Conservation (phyloP, 768 basidiomycete genomes). For the Russula compacta region DNA sequence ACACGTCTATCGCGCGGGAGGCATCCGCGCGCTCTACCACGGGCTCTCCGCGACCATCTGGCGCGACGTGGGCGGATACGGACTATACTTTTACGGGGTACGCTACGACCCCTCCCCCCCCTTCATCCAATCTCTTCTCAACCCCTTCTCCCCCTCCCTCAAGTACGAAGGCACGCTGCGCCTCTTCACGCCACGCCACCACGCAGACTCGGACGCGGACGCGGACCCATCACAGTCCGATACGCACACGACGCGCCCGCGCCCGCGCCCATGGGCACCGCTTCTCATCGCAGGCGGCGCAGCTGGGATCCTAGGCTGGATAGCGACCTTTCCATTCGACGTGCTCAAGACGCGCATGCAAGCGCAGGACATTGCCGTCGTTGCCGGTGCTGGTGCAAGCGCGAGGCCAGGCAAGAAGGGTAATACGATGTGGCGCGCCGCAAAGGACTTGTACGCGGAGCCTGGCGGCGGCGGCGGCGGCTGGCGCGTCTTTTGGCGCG, state of each 20-base stretch:
- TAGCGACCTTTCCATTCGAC: constrained; percentile 79
- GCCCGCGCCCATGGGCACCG: constrained; percentile 37
- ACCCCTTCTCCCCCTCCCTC: neutral
- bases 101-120: neutral
- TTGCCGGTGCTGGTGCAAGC: neutral
- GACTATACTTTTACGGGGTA: constrained; percentile 58
- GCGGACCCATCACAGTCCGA: neutral
- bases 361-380: constrained; percentile 26
- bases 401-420: neutral
- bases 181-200: constrained; percentile 28
- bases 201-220: neutral
- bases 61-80: constrained; percentile 67
- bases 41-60: constrained; percentile 66
- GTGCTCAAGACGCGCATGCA: constrained; percentile 89
- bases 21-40: constrained; percentile 63
- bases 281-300: constrained; percentile 66
- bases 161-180: constrained; percentile 64
- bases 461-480: constrained; percentile 27
- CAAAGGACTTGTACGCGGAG: constrained; percentile 47
- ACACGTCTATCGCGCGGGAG: constrained; percentile 45
- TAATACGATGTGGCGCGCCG: constrained; percentile 37
- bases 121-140: neutral
- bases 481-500: constrained; percentile 57
- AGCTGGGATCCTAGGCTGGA: constrained; percentile 73
- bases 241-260: constrained; percentile 19